phyloP scores from a whole-genome alignment of 116 monocot genomes.

The Iris pallida region DNA sequence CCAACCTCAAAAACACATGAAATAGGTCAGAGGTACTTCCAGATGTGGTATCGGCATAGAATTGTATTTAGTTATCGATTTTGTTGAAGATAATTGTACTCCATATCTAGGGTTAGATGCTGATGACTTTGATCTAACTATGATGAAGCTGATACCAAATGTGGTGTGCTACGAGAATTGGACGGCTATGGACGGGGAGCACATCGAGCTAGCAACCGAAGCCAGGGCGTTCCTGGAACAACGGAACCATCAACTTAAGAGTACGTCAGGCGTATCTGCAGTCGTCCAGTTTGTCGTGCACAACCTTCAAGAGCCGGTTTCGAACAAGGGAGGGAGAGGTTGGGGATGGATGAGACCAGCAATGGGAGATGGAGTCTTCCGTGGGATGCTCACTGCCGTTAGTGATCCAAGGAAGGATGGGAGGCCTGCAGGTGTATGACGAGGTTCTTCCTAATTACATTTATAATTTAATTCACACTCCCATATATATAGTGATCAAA shows the following conservation, averaged over 20 bases:
- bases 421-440: constrained; percentile 51
- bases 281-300: constrained; percentile 77
- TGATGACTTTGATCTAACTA: background rate
- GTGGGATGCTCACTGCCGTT: constrained; percentile 66
- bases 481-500: too few relatives aligned
- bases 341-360: background rate
- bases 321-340: background rate
- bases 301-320: constrained; percentile 33
- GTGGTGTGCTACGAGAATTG: constrained; percentile 63
- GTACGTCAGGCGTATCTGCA: constrained; percentile 15
- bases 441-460: too few relatives aligned
- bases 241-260: constrained; percentile 44
- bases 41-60: too few relatives aligned
- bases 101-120: too few relatives aligned
- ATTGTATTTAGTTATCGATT: too few relatives aligned
- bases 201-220: constrained; percentile 32
- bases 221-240: constrained; percentile 41
- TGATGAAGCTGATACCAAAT: constrained; percentile 71
- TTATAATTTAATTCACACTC: too few relatives aligned
- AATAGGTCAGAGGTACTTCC: too few relatives aligned
- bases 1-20: too few relatives aligned
- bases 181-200: constrained; percentile 58
- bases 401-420: constrained; percentile 90
- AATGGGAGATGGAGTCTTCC: constrained; percentile 22
- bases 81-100: too few relatives aligned